Conservation (phyloP, 192 early-diverging fungal genomes). For the Mortierella alpina region DNA sequence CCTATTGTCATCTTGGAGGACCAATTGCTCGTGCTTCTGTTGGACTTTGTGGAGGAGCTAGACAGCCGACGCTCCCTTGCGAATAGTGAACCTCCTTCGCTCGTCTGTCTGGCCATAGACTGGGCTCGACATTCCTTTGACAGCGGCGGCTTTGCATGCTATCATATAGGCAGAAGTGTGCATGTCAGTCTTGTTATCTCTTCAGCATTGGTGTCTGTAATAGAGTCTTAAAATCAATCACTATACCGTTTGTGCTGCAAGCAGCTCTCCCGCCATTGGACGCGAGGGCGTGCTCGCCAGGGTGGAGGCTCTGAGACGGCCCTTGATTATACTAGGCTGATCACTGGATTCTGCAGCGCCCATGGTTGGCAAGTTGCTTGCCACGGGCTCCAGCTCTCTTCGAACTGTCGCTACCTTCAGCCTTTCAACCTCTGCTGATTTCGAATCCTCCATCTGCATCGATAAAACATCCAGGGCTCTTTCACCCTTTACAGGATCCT, state of each 20-base stretch:
- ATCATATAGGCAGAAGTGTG: not conserved
- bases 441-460: not conserved
- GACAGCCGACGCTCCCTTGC: constrained; percentile 29
- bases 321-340: constrained; percentile 1
- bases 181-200: not conserved
- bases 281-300: constrained; percentile 17
- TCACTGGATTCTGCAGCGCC: not conserved
- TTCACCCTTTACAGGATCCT: not conserved
- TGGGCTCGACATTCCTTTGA: constrained; percentile 12
- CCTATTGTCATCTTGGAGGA: constrained; percentile 34
- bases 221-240: not conserved
- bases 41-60: constrained; percentile 26
- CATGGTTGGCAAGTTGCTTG: not conserved
- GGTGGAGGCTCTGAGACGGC: constrained; percentile 30
- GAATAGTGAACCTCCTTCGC: constrained; percentile 12
- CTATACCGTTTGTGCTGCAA: constrained; percentile 3
- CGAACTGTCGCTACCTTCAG: constrained; percentile 2
- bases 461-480: not conserved
- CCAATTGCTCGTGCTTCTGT: constrained; percentile 24
- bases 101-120: constrained; percentile 20
- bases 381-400: not conserved
- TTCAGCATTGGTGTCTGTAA: too few relatives aligned
- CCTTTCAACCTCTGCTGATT: constrained; percentile 13
- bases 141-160: constrained; percentile 11
- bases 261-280: not conserved